These are phyloP conservation scores for Hericium rajendrae DNA, from an alignment of 768 basidiomycete genomes.

Conservation along the genomic window DNA sequence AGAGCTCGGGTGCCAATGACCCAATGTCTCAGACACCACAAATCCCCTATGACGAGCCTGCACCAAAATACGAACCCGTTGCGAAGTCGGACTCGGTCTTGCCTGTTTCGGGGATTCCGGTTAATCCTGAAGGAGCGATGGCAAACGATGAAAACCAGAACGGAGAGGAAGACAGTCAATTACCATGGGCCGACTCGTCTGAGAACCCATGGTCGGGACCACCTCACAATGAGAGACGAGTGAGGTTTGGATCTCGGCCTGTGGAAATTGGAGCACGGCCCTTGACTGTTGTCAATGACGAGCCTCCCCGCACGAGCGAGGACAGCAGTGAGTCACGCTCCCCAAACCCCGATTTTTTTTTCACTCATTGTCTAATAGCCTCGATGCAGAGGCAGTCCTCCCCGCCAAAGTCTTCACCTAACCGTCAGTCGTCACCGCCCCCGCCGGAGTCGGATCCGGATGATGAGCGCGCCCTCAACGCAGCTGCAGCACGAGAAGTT, in stretches of 20 bases:
- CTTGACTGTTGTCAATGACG: neutral
- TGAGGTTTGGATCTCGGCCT: constrained; percentile 5
- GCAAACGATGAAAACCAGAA: constrained; percentile 2
- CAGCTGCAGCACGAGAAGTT: constrained; percentile 61
- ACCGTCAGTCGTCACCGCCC: neutral
- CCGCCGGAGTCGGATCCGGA: constrained; percentile 18
- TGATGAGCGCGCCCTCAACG: constrained; percentile 48
- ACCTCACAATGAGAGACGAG: constrained; percentile 1
- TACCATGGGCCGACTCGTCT: constrained; percentile 20
- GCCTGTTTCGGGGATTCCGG: no score
- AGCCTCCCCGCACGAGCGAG: neutral
- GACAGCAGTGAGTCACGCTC: neutral
- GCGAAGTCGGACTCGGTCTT: neutral
- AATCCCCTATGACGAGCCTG: constrained; percentile 23
- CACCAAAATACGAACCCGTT: constrained; percentile 28
- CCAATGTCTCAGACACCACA: neutral
- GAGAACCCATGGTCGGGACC: neutral
- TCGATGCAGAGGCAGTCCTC: neutral
- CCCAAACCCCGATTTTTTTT: neutral
- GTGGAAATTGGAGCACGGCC: constrained; percentile 4
- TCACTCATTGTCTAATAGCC: neutral
- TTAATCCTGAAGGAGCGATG: no score
- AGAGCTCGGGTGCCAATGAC: neutral
- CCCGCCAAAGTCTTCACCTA: neutral
- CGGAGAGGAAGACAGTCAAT: constrained; percentile 15